Evolutionary conservation across 2,329 filamentous ascomycete genomes (phyloP).

Genomic region (Trichocomaceae sp.): DNA sequence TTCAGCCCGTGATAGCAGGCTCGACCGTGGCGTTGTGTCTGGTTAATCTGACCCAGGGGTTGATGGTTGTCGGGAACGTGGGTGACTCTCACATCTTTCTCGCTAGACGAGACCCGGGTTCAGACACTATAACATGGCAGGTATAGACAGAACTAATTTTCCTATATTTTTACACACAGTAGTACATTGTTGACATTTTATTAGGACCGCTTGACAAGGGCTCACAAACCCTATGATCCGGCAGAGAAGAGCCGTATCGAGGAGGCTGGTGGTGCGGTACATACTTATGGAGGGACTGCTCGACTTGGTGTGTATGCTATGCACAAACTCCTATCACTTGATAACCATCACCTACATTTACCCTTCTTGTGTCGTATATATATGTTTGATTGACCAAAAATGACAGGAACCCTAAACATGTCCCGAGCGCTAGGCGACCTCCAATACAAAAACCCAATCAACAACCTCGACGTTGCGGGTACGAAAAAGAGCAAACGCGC

Average conservation of each 20-base stretch:
- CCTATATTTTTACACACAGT: not conserved
- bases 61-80: conserved; percentile 29
- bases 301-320: conserved; percentile 22
- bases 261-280: conserved; percentile 25
- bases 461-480: conserved; percentile 17
- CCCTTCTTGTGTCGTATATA: not conserved
- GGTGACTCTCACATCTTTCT: conserved; percentile 32
- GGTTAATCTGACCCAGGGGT: conserved; percentile 26
- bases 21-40: conserved; percentile 31
- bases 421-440: conserved; percentile 32
- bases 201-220: conserved; percentile 28
- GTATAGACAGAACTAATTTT: not conserved
- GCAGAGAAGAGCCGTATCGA: conserved; percentile 27
- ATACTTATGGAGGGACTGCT: conserved; percentile 21
- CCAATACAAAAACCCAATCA: conserved; percentile 33
- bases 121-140: conserved; percentile 20
- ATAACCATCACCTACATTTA: not conserved
- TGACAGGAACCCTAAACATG: conserved; percentile 28
- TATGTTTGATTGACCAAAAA: not conserved
- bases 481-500: conserved; percentile 17
- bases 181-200: not conserved
- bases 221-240: conserved; percentile 27
- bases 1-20: conserved; percentile 25
- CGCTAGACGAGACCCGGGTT: conserved; percentile 25
- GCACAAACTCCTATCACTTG: not conserved